A percentile compares a stretch with the other conserved stretches of the same genome.
Conservation (phyloP, 2,329 filamentous ascomycete species). For the Scleromitrula shiraiana region DNA sequence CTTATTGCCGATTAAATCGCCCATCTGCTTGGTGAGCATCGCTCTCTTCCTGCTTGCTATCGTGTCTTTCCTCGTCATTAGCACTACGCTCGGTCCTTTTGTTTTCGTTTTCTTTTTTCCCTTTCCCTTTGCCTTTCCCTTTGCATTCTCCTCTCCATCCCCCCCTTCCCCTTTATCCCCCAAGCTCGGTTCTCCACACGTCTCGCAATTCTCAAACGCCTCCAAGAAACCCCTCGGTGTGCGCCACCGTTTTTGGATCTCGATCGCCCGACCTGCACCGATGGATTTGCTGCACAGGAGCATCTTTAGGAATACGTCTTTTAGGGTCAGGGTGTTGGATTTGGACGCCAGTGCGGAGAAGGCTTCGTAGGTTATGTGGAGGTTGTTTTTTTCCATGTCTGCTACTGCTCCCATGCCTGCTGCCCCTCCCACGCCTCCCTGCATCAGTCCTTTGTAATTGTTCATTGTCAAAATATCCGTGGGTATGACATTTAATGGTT, state of each 20-base stretch:
- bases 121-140: neutral
- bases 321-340: conserved; percentile 62
- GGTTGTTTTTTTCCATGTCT: no score
- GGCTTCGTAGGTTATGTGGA: conserved; percentile 60
- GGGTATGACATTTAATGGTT: conserved; percentile 55
- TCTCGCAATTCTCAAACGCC: conserved; percentile 44
- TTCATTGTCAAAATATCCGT: conserved; percentile 52
- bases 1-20: conserved; percentile 55
- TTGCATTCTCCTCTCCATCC: neutral
- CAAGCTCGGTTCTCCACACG: conserved; percentile 27
- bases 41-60: conserved; percentile 46
- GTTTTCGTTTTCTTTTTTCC: neutral
- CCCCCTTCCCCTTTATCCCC: conserved; percentile 25
- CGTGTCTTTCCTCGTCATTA: neutral
- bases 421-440: no score
- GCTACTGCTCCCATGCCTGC: no score
- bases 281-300: conserved; percentile 72
- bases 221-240: conserved; percentile 66
- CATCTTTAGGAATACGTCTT: conserved; percentile 77
- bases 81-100: neutral
- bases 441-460: no score
- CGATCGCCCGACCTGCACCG: conserved; percentile 69
- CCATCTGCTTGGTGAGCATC: conserved; percentile 51
- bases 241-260: conserved; percentile 71
- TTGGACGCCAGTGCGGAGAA: conserved; percentile 70